These are phyloP conservation scores for Cercospora brassicicola DNA, from an alignment of 2,329 filamentous ascomycete genomes.

Conservation along the genomic window DNA sequence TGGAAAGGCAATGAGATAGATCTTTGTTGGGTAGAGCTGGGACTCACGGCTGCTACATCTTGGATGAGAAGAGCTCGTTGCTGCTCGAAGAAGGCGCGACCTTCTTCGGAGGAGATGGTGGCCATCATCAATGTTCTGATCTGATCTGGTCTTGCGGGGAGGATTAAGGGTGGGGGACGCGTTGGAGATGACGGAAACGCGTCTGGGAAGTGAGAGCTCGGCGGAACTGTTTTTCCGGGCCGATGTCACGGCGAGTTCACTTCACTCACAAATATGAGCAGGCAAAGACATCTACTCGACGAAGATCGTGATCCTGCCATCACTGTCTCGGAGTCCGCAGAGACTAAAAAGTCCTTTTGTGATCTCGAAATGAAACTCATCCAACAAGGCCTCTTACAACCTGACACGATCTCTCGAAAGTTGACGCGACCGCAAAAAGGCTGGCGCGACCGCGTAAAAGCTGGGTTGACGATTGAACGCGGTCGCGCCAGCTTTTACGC, in stretches of 20 bases:
- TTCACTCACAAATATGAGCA: neutral
- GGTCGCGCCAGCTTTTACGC: too few relatives aligned
- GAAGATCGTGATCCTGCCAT: neutral
- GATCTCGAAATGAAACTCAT: neutral
- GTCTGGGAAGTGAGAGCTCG: neutral
- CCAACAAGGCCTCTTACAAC: too few relatives aligned
- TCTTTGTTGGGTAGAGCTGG: too few relatives aligned
- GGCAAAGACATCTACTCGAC: neutral
- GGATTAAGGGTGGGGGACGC: neutral
- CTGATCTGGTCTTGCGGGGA: conserved; percentile 38
- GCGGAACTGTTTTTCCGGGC: neutral
- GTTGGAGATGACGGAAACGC: neutral
- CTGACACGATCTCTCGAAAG: neutral
- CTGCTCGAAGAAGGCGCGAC: conserved; percentile 69
- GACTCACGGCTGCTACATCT: conserved; percentile 68
- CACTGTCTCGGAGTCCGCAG: neutral
- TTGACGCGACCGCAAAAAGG: neutral
- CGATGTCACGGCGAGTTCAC: neutral
- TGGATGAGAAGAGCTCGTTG: conserved; percentile 70
- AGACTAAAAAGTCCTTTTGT: too few relatives aligned
- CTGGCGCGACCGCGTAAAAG: too few relatives aligned
- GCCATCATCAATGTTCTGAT: conserved; percentile 31
- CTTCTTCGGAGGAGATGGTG: conserved; percentile 7
- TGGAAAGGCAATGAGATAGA: neutral
- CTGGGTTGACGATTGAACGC: too few relatives aligned